Evolutionary conservation across 164 flowering plant species (phyloP).

Genomic region (Stephania japonica): DNA sequence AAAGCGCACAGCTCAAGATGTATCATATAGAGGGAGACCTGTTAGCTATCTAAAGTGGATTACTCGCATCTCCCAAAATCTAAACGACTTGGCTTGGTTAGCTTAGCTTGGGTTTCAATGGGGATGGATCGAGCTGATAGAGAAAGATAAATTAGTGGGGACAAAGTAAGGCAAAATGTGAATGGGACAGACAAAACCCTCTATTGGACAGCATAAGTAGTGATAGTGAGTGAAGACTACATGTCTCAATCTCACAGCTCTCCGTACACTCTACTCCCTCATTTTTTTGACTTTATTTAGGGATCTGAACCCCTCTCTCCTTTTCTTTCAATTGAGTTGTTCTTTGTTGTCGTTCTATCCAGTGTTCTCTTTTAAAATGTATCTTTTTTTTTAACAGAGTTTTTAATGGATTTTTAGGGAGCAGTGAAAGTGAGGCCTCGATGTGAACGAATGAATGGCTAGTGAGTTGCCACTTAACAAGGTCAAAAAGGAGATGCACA

Average conservation of each 20-base stretch:
- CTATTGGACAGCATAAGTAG: not conserved
- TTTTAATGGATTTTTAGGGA: not conserved
- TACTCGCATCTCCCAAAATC: no score
- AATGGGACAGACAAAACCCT: not conserved
- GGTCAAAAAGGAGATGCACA: conserved; percentile 4
- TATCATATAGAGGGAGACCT: no score
- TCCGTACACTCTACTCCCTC: not conserved
- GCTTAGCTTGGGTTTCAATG: not conserved
- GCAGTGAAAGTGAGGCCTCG: not conserved
- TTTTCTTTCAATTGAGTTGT: not conserved
- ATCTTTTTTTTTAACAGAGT: not conserved
- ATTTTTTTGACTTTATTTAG: not conserved
- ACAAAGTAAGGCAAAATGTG: not conserved
- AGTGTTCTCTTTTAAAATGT: not conserved
- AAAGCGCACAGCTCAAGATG: no score
- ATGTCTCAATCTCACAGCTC: conserved; percentile 8
- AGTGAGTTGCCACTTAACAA: not conserved
- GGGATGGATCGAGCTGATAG: not conserved
- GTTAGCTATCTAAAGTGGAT: no score
- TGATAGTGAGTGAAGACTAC: not conserved
- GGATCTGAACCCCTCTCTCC: conserved; percentile 5
- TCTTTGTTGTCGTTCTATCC: not conserved
- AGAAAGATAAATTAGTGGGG: not conserved
- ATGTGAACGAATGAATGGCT: not conserved
- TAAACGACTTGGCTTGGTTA: not conserved